phyloP scores from a whole-genome alignment of 2,329 filamentous ascomycete species.

The Fusarium sacchari region DNA sequence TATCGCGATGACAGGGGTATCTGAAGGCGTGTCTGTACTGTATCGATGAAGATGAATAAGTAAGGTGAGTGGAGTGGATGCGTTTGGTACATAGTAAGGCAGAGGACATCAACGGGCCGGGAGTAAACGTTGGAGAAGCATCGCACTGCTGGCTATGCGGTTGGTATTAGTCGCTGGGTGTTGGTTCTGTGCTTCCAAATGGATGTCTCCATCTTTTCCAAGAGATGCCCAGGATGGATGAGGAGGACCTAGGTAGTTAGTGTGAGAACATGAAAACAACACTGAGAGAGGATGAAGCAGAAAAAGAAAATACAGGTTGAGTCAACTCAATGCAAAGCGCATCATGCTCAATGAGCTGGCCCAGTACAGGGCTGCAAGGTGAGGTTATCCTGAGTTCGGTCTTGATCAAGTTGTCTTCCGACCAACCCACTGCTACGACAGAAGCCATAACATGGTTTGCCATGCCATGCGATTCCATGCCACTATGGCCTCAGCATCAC shows the following conservation, averaged over 20 bases:
- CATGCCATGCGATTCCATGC: slow-evolving; percentile 15
- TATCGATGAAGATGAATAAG: slow-evolving; percentile 25
- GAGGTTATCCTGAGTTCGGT: slow-evolving; percentile 29
- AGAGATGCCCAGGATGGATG: slow-evolving; percentile 13
- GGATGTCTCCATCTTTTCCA: slow-evolving; percentile 21
- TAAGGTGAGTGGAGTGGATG: slow-evolving; percentile 35
- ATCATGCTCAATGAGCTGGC: slow-evolving; percentile 33
- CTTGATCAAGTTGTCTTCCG: slow-evolving; percentile 14
- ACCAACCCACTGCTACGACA: slow-evolving; percentile 11
- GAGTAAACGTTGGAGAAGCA: slow-evolving; percentile 32
- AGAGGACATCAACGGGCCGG: slow-evolving; percentile 40
- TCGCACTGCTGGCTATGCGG: slow-evolving; percentile 20
- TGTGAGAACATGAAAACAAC: not conserved
- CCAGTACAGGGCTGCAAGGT: slow-evolving; percentile 11
- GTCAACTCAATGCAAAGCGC: slow-evolving; percentile 19
- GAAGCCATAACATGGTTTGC: slow-evolving; percentile 11
- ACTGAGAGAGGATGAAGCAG: slow-evolving; percentile 6
- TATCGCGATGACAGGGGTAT: slow-evolving; percentile 12
- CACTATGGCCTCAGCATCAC: slow-evolving; percentile 35
- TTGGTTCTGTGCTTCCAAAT: slow-evolving; percentile 24
- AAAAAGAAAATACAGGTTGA: slow-evolving; percentile 24
- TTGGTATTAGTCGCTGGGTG: slow-evolving; percentile 9
- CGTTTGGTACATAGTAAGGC: slow-evolving; percentile 45
- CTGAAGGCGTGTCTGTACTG: slow-evolving; percentile 9
- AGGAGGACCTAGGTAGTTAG: not conserved